Percentiles rank a stretch among this genome's conserved stretches.
These are phyloP conservation scores for Phoenix dactylifera DNA, from an alignment of 176 grass and related monocot species.

Conservation along the genomic window DNA sequence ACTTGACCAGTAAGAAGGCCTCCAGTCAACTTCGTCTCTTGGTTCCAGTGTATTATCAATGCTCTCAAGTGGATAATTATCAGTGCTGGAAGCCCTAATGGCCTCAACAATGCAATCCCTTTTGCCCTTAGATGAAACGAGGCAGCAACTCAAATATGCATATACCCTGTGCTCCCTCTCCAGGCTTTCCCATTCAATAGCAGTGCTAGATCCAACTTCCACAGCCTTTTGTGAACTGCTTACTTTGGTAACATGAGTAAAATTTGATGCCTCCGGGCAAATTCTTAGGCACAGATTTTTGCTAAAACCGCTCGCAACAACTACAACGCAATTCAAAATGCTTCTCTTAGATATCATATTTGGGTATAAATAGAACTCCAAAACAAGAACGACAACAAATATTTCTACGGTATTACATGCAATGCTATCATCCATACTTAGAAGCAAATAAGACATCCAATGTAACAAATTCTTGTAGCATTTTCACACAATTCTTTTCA, in stretches of 20 bases:
- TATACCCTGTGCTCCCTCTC: constrained; percentile 45
- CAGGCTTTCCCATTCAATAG: constrained; percentile 10
- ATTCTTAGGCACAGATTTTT: constrained; percentile 39
- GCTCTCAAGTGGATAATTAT: constrained; percentile 71
- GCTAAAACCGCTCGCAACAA: constrained; percentile 43
- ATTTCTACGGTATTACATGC: no score
- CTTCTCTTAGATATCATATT: no score
- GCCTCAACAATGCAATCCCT: constrained; percentile 38
- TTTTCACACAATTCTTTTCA: no score
- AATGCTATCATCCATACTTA: no score
- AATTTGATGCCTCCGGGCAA: constrained; percentile 48
- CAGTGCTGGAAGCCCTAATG: constrained; percentile 80
- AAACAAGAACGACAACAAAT: no score
- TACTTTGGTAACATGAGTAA: constrained; percentile 28
- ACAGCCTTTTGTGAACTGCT: constrained; percentile 4
- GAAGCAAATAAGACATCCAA: no score
- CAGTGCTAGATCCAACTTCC: constrained; percentile 34
- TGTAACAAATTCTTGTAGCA: no score
- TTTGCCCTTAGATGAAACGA: constrained; percentile 26
- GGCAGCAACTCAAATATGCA: constrained; percentile 36
- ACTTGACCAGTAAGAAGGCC: constrained; percentile 91
- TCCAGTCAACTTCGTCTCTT: constrained; percentile 12
- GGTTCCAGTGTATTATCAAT: constrained; percentile 66
- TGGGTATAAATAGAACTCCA: no score
- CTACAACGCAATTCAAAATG: constrained; percentile 19